A percentile compares a stretch with the other conserved stretches of the same genome.
phyloP scores from a whole-genome alignment of 495 filamentous ascomycete genomes.

The Rhizodiscina lignyota region DNA sequence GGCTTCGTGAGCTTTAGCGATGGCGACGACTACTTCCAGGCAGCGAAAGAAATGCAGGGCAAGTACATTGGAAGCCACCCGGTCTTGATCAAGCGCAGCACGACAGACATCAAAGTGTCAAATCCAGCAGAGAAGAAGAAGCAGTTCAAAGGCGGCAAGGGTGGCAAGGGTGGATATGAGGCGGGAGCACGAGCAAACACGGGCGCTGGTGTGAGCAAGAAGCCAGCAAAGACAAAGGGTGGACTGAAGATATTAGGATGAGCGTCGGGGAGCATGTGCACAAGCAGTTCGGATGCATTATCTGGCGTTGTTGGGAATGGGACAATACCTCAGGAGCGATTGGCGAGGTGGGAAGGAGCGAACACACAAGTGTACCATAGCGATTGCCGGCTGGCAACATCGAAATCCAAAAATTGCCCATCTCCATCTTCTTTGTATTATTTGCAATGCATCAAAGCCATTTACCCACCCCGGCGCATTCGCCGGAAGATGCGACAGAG shows the following conservation, averaged over 20 bases:
- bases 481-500: no score
- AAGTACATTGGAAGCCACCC: conserved; percentile 99
- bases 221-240: conserved; percentile 61
- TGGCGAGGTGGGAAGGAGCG: no score
- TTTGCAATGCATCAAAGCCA: no score
- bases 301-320: no score
- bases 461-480: no score
- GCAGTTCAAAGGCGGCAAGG: conserved; percentile 23
- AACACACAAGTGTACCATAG: no score
- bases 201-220: conserved; percentile 59
- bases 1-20: conserved; percentile 94
- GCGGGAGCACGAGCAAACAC: conserved; percentile 21
- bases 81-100: conserved; percentile 67
- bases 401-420: no score
- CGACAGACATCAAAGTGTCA: conserved; percentile 70
- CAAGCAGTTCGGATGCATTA: no score
- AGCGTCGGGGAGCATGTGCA: conserved; percentile 6
- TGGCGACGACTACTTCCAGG: conserved; percentile 87
- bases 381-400: no score
- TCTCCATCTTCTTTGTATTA: no score
- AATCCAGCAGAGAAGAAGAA: conserved; percentile 29
- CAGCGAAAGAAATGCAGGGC: conserved; percentile 93
- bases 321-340: no score
- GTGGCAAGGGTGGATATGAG: conserved; percentile 20
- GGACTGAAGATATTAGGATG: conserved; percentile 64